Evolutionary conservation across 768 basidiomycete species (phyloP), one percentile per base, ranked within the genome.

Genomic region (Suillus hirtellus): DNA sequence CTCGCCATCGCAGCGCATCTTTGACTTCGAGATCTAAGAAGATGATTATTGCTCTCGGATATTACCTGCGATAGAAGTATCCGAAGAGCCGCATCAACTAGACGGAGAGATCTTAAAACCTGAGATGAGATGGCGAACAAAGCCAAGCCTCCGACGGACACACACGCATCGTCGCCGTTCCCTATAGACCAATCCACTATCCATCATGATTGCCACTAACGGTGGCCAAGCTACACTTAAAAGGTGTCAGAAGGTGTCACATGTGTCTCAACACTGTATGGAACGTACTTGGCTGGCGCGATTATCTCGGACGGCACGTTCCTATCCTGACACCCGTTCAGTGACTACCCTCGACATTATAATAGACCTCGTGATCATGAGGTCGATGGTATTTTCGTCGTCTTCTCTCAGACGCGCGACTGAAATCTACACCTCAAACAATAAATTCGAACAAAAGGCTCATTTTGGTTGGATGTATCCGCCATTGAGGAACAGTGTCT

Each of bases 401-500:
- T n/a, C 35, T 35, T 37, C 35, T 12, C 15, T 38, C 54, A 38
- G 21, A 37, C 55, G 21, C 24, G n/a, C 37, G 37, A 40, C 38
- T 40, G 15, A 10, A 37, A 56, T 56, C 21, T 24, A 24, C 19
- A 53, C n/a, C 34, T 53, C 34, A 35, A 53, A 56, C 21, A 38
- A 38, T 56, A 40, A 24, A 40, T 4, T 38, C 8, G 15, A 24
- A 27, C 40, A 10, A 58, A 42, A 19, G 11, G 9, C 55, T 27
- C 19, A 17, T 38, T 58, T 58, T 58, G 56, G 56, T 6, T 58
- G 56, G 40, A 27, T 17, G 17, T 40, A 31, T 31, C 56, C 56
- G 27, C 24, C 6, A 42, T 58, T 42, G 24, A 11, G 56, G 56
- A 58, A 42, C 56, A 17, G 27, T 58, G 17, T 27, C 40, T 12